Conservation (phyloP, 2,329 filamentous ascomycete species). For the Colletotrichum euphorbiae region DNA sequence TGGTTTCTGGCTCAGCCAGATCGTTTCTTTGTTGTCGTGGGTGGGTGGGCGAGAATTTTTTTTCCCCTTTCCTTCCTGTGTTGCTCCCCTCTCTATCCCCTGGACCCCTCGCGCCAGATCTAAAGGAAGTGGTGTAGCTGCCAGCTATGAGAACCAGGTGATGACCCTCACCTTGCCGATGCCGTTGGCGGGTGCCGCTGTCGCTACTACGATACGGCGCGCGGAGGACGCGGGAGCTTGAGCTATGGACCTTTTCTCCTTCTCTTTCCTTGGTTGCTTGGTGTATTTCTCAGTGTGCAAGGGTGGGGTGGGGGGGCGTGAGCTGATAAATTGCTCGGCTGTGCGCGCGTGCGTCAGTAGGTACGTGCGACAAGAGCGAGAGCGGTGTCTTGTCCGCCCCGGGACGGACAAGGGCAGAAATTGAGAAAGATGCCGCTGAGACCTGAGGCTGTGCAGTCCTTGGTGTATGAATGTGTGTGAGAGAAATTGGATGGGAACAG, state of each 20-base stretch:
- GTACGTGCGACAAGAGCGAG: constrained; percentile 37
- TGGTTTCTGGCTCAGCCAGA: constrained; percentile 19
- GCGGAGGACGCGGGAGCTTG: constrained; percentile 37
- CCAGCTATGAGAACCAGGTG: constrained; percentile 23
- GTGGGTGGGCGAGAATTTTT: constrained; percentile 26
- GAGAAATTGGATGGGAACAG: constrained; percentile 36
- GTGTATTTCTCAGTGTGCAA: constrained; percentile 4
- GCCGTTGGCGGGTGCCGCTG: constrained; percentile 24
- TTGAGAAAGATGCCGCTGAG: constrained; percentile 38
- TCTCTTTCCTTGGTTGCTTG: constrained; percentile 8
- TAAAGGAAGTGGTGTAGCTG: constrained; percentile 2
- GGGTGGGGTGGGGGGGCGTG: constrained; percentile 29
- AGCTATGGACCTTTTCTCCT: constrained; percentile 25
- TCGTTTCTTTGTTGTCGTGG: constrained; percentile 30
- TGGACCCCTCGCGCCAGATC: constrained; percentile 16
- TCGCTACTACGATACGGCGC: constrained; percentile 22
- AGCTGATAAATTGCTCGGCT: constrained; percentile 29
- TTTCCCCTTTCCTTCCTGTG: constrained; percentile 1
- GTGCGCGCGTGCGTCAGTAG: constrained; percentile 40
- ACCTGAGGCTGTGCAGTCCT: constrained; percentile 39
- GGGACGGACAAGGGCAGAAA: constrained; percentile 37
- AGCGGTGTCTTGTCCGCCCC: constrained; percentile 37
- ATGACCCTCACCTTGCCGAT: constrained; percentile 23
- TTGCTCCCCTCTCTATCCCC: constrained; percentile 20
- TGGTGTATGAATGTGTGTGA: constrained; percentile 38